phyloP scores from a whole-genome alignment of 148 eudicot genomes.

The Camellia japonica region DNA sequence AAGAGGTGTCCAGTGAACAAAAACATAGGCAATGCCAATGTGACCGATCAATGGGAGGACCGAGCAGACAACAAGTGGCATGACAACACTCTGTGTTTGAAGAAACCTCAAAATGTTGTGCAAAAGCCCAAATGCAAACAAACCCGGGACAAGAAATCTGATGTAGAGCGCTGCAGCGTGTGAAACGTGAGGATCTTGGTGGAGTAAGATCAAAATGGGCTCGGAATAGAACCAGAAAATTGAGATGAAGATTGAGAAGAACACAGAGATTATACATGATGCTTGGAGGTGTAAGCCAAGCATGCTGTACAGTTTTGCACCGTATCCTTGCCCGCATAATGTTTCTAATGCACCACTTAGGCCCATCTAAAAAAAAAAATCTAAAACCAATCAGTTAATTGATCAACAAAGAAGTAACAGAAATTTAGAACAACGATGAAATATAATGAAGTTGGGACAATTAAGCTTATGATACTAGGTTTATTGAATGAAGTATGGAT shows the following conservation, averaged over 20 bases:
- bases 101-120: conserved; percentile 76
- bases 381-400: background rate
- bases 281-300: conserved; percentile 80
- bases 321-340: conserved; percentile 86
- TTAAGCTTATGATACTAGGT: too few species aligned
- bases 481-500: too few species aligned
- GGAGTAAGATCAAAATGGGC: conserved; percentile 48
- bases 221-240: conserved; percentile 77
- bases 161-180: conserved; percentile 55
- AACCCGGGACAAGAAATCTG: conserved; percentile 56
- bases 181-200: conserved; percentile 59
- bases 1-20: conserved; percentile 45
- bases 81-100: conserved; percentile 65
- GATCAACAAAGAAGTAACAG: too few species aligned
- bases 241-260: conserved; percentile 53
- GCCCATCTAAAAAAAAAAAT: conserved; percentile 35
- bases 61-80: conserved; percentile 56
- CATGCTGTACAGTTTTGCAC: conserved; percentile 56
- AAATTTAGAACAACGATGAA: too few species aligned
- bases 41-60: conserved; percentile 50
- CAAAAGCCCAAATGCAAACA: conserved; percentile 55
- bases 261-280: conserved; percentile 61
- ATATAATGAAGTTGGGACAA: too few species aligned
- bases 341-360: conserved; percentile 89
- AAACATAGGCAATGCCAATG: conserved; percentile 34